Percentiles rank a stretch among this genome's conserved stretches.
These are phyloP conservation scores for Solanum chiquidenum DNA, from an alignment of 257 asterid genomes.

Conservation along the genomic window DNA sequence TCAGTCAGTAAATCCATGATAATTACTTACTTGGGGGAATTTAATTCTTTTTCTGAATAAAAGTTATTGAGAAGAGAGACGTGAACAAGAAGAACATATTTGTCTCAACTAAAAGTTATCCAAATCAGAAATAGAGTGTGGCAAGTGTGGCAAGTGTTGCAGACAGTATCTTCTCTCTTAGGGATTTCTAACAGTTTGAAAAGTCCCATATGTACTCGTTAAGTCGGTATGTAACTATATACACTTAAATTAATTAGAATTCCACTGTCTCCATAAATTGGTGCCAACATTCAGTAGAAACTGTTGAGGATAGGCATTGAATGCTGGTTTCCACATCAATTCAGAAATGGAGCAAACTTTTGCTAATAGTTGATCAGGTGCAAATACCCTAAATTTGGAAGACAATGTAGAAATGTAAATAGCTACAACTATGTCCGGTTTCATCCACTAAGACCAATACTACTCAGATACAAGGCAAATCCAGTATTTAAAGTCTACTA, in stretches of 20 bases:
- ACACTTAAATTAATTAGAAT: background rate
- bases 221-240: background rate
- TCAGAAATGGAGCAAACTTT: background rate
- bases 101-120: background rate
- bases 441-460: background rate
- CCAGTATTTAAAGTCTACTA: background rate
- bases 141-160: background rate
- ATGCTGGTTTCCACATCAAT: background rate
- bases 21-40: background rate
- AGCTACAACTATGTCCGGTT: background rate
- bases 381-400: background rate
- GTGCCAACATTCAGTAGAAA: background rate
- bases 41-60: background rate
- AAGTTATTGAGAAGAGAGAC: background rate
- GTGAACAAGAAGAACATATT: background rate
- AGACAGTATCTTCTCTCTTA: background rate
- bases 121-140: background rate
- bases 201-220: background rate
- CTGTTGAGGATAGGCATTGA: background rate
- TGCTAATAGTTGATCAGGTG: background rate
- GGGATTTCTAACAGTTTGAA: background rate
- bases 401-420: background rate
- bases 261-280: background rate
- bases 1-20: background rate
- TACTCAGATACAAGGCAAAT: background rate